Conservation (phyloP, 371 early-diverging fungal genomes). For the Apophysomyces elegans region DNA sequence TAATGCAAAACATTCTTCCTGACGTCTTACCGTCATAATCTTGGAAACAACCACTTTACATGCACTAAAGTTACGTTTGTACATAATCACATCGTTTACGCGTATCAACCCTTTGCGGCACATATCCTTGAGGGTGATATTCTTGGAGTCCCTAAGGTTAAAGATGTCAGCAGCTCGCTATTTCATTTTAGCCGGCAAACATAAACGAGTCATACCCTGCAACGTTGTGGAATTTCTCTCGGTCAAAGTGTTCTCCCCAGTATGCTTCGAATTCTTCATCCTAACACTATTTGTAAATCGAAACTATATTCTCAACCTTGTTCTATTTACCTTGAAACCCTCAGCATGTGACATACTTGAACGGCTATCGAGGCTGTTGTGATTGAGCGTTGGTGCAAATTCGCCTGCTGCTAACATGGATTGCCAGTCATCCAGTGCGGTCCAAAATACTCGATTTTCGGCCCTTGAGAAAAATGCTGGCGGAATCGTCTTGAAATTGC, state of each 20-base stretch:
- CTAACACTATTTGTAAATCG: constrained; percentile 16
- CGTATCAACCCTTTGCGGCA: constrained; percentile 55
- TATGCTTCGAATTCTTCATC: constrained; percentile 46
- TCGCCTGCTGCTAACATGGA: constrained; percentile 32
- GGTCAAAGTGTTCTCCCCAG: constrained; percentile 46
- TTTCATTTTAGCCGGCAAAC: neutral
- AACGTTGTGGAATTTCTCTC: constrained; percentile 51
- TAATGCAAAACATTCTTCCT: neutral
- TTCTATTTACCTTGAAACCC: constrained; percentile 10
- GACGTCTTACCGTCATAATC: neutral
- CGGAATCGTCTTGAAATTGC: constrained; percentile 5
- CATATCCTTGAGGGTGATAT: constrained; percentile 56
- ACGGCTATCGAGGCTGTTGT: neutral
- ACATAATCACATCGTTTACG: constrained; percentile 49
- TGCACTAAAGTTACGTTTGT: constrained; percentile 58
- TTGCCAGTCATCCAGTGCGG: constrained; percentile 47
- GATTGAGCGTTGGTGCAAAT: constrained; percentile 14
- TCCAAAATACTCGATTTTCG: constrained; percentile 44
- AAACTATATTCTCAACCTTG: neutral
- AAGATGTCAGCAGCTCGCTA: neutral
- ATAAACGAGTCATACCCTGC: constrained; percentile 41
- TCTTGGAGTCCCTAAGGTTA: constrained; percentile 47
- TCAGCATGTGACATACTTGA: neutral
- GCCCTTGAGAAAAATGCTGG: constrained; percentile 39
- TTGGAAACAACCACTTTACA: constrained; percentile 41